Base-by-base conservation (phyloP, 306 rosid species). In the Lathyrus tuberosus region DNA sequence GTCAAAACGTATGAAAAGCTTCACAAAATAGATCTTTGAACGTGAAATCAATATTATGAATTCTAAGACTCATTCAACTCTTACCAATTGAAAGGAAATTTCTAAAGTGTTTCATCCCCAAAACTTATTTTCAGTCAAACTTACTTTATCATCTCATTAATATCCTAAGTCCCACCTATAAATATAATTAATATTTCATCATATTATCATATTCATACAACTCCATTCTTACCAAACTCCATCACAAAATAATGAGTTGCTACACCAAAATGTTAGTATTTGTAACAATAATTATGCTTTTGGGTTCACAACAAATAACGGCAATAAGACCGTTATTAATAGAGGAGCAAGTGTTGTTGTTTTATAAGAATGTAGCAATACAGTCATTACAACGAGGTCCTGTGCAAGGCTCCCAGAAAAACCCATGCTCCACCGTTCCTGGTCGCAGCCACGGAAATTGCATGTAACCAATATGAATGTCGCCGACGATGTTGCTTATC, bases 361-460 rank as follows among this genome's bases (percentile, higher is more conserved):
- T 57, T 2, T 38, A 57, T 8, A 42, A 63, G 10, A 73, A 14
- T 11, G 6, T 64, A 18, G 4, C 30, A 44, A 15, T 63, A 13
- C 76, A 77, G 3, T 73, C 82, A 7, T 74, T 81, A 1, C 85
- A 28, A 43, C 41, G 82, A 77, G 84, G 78, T 5, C 42, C 78
- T 0, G 75, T 80, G 5, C 26, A 17, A 49, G 62, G 0, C n/a
- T 67, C 81, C 15, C 58, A 43, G 1, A 13, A 0, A 42, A 76
- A 76, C 33, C 84, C 84, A 0, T 80, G 82, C n/a, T 72, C 76
- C 42, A 77, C 82, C 66, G 58, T 81, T 33, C 56, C 79, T 2
- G 79, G 85, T 0, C 69, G 79, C 4, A 62, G 56, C 10, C 70
- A 10, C 14, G 85, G 85, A 2, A 41, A 62, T 2, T 80, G 84